phyloP scores from a whole-genome alignment of 192 early-diverging fungal species.

The Umbelopsis sp. region DNA sequence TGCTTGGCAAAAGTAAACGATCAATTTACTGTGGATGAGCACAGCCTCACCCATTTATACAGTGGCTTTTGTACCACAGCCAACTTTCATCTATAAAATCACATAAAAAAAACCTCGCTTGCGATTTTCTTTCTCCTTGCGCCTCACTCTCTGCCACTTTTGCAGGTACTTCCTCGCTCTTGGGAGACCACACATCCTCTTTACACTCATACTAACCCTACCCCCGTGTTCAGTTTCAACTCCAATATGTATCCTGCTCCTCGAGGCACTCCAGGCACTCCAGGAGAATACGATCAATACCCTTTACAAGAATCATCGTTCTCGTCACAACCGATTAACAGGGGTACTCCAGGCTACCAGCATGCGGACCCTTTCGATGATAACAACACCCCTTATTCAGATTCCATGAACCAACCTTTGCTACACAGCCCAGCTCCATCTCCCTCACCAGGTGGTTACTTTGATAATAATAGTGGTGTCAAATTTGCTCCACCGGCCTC shows the following conservation, averaged over 20 bases:
- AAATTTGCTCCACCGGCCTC: not conserved
- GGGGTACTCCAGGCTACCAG: not conserved
- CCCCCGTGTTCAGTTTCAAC: not conserved
- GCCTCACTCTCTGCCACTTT: not conserved
- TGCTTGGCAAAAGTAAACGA: not conserved
- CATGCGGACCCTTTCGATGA: conserved; percentile 3
- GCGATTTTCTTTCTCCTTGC: not conserved
- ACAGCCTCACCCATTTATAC: conserved; percentile 1
- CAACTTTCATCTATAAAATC: not conserved
- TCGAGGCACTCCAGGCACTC: not conserved
- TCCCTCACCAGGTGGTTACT: not conserved
- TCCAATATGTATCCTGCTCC: conserved; percentile 13
- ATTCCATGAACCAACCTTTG: conserved; percentile 14
- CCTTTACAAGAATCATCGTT: conserved; percentile 1
- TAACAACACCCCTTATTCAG: not conserved
- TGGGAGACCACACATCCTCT: not conserved
- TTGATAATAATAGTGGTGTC: not conserved
- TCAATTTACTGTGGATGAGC: not conserved
- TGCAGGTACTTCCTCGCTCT: not conserved
- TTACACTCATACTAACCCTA: not conserved
- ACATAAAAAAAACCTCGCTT: not conserved
- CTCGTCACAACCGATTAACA: not conserved
- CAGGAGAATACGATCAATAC: conserved; percentile 6
- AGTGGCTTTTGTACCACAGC: not conserved
- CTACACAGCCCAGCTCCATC: not conserved